Evolutionary conservation across 2,329 filamentous ascomycete species (phyloP), one percentile per base, ranked within the genome.

Genomic region (Aureobasidium pullulans): DNA sequence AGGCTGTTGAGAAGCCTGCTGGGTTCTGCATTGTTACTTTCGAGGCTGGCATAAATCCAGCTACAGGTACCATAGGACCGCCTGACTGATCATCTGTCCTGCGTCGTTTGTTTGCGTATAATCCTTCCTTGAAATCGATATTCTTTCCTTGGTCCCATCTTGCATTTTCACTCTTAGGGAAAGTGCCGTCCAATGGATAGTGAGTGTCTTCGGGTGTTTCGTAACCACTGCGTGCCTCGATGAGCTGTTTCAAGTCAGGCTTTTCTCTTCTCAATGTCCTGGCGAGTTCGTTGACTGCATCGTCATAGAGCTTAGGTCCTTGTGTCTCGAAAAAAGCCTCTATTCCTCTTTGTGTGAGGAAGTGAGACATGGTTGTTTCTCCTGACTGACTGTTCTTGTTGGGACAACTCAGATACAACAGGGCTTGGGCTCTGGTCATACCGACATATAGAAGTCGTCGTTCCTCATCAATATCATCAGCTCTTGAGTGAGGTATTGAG

Each of bases 381-480:
- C 85, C 81, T 29, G 76, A 71, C 59, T 83, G 81, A 7, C 86
- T 84, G 61, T 84, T 86, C 65, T 84, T 85, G 39, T 86, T 72
- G 0, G 92, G 90, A 64, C 84, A 89, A 70, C 90, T 96, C 58
- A 97, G 77, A 66, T 96, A 96, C 1, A 99, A 76, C 32, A 97
- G 74, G 0, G 84, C 86, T 70, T 97, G 87, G 6, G 94, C 93
- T 70, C 93, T 81, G 3, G 93, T 99, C 92, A 99, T 97, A 31
- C 92, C 93, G 13, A 99, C 94, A 67, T 97, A 99, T 0, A 99
- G 78, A 47, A 99, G 75, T 31, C 93, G 81, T 61, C 94, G 81
- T 71, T 99, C 93, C 72, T 99, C 93, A 60, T 93, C 87, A 3
- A 81, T 79, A 69, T 97, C 90, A 47, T 96, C 92, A 1, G 91